A percentile compares a stretch with the other conserved stretches of the same genome.
phyloP scores from a whole-genome alignment of 2,329 filamentous ascomycete species.

The Sordariomycetes sp. region DNA sequence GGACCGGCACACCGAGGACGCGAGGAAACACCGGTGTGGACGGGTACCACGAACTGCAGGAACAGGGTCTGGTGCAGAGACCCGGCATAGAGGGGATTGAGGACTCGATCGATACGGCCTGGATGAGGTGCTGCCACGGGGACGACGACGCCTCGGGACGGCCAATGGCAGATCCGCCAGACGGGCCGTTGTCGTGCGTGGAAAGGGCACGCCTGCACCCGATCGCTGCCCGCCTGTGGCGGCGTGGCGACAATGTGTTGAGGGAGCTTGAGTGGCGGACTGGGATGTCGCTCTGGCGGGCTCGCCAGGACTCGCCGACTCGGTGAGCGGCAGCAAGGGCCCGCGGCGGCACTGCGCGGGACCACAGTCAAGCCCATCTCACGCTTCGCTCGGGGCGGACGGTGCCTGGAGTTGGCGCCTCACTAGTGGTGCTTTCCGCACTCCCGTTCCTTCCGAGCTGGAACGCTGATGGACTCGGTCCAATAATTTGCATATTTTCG shows the following conservation, averaged over 20 bases:
- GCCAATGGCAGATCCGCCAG: background rate
- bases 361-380: too few relatives aligned
- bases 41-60: background rate
- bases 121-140: background rate
- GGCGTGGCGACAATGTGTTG: background rate
- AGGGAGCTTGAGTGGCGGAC: background rate
- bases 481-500: too few relatives aligned
- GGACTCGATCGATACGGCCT: background rate
- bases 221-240: background rate
- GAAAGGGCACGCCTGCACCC: background rate
- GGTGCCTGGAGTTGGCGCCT: too few relatives aligned
- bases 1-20: background rate
- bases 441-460: too few relatives aligned
- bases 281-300: too few relatives aligned
- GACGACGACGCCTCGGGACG: background rate
- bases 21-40: background rate
- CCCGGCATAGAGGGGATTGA: background rate
- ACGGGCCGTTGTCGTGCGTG: background rate
- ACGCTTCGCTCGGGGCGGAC: too few relatives aligned
- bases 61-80: background rate
- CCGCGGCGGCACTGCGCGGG: background rate
- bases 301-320: background rate
- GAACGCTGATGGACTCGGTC: too few relatives aligned
- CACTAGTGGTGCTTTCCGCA: too few relatives aligned
- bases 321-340: background rate